Conservation (phyloP, 1,139 yeast species). For the Candida mesenterica region DNA sequence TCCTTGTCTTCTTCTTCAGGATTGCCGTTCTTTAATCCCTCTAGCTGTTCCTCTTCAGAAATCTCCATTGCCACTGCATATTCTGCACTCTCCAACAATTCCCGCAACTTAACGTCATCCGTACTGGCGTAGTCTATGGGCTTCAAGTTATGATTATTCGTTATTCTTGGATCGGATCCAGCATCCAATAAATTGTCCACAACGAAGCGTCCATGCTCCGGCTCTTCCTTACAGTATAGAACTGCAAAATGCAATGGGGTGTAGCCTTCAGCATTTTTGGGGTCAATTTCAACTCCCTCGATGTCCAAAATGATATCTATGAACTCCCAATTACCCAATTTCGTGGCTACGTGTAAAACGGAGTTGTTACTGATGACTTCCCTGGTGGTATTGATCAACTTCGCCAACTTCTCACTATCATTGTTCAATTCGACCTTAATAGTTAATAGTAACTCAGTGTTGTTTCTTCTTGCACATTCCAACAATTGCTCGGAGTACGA, state of each 20-base stretch:
- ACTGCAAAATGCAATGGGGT: conserved; percentile 91
- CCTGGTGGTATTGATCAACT: conserved; percentile 62
- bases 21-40: conserved; percentile 14
- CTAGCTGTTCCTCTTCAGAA: conserved; percentile 28
- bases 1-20: conserved; percentile 24
- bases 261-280: conserved; percentile 71
- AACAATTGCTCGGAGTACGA: conserved; percentile 73
- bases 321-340: conserved; percentile 82
- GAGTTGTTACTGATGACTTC: conserved; percentile 81
- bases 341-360: conserved; percentile 79
- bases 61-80: conserved; percentile 54
- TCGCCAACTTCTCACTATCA: conserved; percentile 50
- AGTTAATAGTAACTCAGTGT: conserved; percentile 66
- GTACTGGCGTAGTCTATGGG: conserved; percentile 69
- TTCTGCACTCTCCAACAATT: conserved; percentile 78
- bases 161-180: conserved; percentile 76
- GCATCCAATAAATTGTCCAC: conserved; percentile 85
- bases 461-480: conserved; percentile 87
- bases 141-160: conserved; percentile 51
- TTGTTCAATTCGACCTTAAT: conserved; percentile 49
- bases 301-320: conserved; percentile 79
- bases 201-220: conserved; percentile 81
- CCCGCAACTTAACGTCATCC: conserved; percentile 52
- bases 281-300: conserved; percentile 90
- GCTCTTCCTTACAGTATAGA: conserved; percentile 69